A percentile compares a stretch with the other conserved stretches of the same genome.
These are phyloP conservation scores for Backusella luteola DNA, from an alignment of 192 early-diverging fungal species.

Conservation along the genomic window DNA sequence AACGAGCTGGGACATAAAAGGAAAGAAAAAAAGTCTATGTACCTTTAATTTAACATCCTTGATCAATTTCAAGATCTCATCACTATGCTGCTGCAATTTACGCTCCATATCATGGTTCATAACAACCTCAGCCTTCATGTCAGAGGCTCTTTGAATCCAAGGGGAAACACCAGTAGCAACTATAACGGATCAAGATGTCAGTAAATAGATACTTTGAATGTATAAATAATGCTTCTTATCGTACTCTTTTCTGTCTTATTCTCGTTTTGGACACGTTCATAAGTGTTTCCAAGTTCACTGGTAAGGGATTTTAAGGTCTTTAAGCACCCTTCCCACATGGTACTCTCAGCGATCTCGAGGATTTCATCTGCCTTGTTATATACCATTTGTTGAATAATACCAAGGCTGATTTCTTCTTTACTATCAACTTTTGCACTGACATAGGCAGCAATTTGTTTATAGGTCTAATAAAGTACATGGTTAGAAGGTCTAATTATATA, in stretches of 20 bases:
- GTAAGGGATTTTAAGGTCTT: slow-evolving; percentile 47
- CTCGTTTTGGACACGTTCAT: slow-evolving; percentile 47
- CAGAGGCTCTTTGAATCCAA: slow-evolving; percentile 75
- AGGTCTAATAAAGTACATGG: slow-evolving; percentile 16
- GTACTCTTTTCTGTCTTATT: slow-evolving; percentile 52
- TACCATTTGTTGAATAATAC: slow-evolving; percentile 54
- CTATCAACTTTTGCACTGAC: slow-evolving; percentile 42
- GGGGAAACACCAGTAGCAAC: slow-evolving; percentile 57
- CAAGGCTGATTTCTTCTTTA: slow-evolving; percentile 41
- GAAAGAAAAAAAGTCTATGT: background rate
- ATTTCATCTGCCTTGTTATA: slow-evolving; percentile 54
- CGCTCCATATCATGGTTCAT: slow-evolving; percentile 79
- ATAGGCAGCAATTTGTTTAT: slow-evolving; percentile 38
- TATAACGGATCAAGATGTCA: slow-evolving; percentile 18
- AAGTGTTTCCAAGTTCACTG: slow-evolving; percentile 42
- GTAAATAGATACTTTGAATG: background rate
- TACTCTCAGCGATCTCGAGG: slow-evolving; percentile 54
- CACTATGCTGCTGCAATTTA: slow-evolving; percentile 69
- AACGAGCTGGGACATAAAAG: background rate
- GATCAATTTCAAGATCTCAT: slow-evolving; percentile 76
- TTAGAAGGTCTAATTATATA: background rate
- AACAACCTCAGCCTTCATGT: slow-evolving; percentile 75
- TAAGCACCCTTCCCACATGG: slow-evolving; percentile 59
- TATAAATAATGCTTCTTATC: background rate
- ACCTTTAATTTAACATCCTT: slow-evolving; percentile 77